These are phyloP conservation scores for Phytophthora palmivora DNA, from an alignment of 352 stramenopile genomes.

Conservation along the genomic window DNA sequence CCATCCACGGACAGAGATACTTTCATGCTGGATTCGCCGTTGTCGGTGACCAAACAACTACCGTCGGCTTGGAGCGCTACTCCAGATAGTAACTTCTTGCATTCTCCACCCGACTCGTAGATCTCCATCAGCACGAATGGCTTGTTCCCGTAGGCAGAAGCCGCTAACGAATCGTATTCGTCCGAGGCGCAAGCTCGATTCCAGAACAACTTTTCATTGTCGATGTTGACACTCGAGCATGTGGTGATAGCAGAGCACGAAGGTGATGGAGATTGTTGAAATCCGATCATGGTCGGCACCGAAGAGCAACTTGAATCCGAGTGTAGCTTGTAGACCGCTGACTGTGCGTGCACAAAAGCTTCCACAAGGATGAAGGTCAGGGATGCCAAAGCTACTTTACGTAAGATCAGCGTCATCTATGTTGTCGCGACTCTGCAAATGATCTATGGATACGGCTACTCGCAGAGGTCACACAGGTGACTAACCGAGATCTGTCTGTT, in stretches of 20 bases:
- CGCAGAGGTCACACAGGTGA: constrained; percentile 7
- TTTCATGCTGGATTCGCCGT: constrained; percentile 45
- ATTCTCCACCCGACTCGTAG: constrained; percentile 34
- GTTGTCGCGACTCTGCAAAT: background rate
- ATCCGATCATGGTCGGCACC: constrained; percentile 32
- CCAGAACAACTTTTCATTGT: constrained; percentile 36
- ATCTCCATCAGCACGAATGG: constrained; percentile 47
- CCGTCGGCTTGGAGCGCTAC: constrained; percentile 50
- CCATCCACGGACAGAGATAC: constrained; percentile 38
- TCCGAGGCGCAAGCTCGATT: constrained; percentile 29
- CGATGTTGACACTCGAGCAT: constrained; percentile 27
- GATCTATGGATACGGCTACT: constrained; percentile 6
- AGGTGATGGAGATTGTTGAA: constrained; percentile 31
- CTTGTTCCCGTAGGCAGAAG: constrained; percentile 26
- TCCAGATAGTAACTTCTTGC: constrained; percentile 39
- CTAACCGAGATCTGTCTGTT: constrained; percentile 12
- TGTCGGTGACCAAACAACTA: constrained; percentile 51
- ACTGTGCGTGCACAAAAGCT: constrained; percentile 7
- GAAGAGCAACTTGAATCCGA: constrained; percentile 40
- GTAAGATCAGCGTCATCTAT: constrained; percentile 6
- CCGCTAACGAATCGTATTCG: constrained; percentile 18
- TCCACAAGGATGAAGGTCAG: constrained; percentile 11
- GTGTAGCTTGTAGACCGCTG: constrained; percentile 37
- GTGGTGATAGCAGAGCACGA: constrained; percentile 34
- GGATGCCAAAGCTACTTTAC: constrained; percentile 7